Evolutionary conservation across 2,329 filamentous ascomycete species (phyloP), one percentile per base, ranked within the genome.

Genomic region (Colletotrichum plurivorum): DNA sequence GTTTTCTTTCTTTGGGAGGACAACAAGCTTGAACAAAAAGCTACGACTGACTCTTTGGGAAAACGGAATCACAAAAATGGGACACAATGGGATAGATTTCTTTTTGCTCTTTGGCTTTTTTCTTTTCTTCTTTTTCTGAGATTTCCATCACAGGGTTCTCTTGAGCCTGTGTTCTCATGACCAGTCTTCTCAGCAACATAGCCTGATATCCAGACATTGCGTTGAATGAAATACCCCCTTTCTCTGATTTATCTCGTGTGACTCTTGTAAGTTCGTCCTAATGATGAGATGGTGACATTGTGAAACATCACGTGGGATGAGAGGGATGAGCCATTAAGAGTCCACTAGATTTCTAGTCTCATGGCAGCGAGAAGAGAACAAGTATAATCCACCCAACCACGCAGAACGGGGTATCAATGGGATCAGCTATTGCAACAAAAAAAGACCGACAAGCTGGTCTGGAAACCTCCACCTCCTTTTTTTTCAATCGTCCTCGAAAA

Each of bases 321-420:
- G 31, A 36, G 2, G 8, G 31, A 5, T 25, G 22, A 9, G 31
- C n/a, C 8, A 9, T 51, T 16, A 7, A 36, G 22, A 36, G 27
- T 31, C 12, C 15, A 5, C 13, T 39, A 10, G 13, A 54, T n/a
- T 54, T 54, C 52, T 27, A n/a, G 18, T 9, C 39, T 18, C 16
- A 18, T 39, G 16, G 36, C 48, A 6, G 22, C 22, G 13, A 53
- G 25, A 18, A 27, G 16, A 22, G 52, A 39, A 48, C 51, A 56
- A 18, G n/a, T 48, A 53, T 39, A 66, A 52, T 51, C 27, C 31
- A 69, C 41, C 66, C 61, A 36, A 59, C 52, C 39, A 52, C 45
- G 64, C 45, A 22, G 39, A 53, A 68, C 43, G 56, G 56, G 67
- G 63, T 70, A 70, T 70, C 63, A 63, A 31, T 63, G 45, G 56